phyloP scores from a whole-genome alignment of 2,329 filamentous ascomycete genomes.

The Pseudodiploospora longispora region DNA sequence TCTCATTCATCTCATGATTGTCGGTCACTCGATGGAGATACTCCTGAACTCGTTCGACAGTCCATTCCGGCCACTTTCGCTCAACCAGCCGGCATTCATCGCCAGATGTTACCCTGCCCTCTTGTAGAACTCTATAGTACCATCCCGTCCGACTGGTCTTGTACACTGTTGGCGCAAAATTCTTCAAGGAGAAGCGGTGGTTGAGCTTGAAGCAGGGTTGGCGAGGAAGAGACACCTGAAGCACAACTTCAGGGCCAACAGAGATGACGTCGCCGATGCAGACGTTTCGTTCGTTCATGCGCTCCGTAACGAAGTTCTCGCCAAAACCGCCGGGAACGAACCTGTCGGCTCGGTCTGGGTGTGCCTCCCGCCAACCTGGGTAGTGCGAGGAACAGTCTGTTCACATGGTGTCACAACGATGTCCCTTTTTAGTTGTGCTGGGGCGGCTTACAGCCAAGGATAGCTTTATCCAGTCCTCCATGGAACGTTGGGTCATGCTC shows the following conservation, averaged over 20 bases:
- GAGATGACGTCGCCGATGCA: constrained; percentile 56
- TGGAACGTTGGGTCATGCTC: constrained; percentile 56
- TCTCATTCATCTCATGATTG: constrained; percentile 42
- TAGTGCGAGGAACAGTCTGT: constrained; percentile 55
- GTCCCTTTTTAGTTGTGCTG: not conserved
- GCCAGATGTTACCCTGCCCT: constrained; percentile 46
- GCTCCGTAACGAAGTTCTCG: constrained; percentile 52
- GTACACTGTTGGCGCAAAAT: constrained; percentile 52
- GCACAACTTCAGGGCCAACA: constrained; percentile 40
- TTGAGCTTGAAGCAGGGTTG: constrained; percentile 63
- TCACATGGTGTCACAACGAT: not conserved
- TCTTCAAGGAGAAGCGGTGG: constrained; percentile 55
- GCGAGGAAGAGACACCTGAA: constrained; percentile 54
- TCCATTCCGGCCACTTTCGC: constrained; percentile 51
- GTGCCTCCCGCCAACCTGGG: constrained; percentile 41
- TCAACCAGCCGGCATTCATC: constrained; percentile 49
- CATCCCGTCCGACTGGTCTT: constrained; percentile 52
- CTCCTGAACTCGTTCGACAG: constrained; percentile 54
- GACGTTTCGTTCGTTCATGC: constrained; percentile 55
- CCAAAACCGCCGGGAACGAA: constrained; percentile 55
- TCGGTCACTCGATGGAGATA: constrained; percentile 48
- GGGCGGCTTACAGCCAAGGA: constrained; percentile 43
- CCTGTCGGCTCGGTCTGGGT: constrained; percentile 39
- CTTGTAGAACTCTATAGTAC: constrained; percentile 54
- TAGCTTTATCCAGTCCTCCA: constrained; percentile 54